Evolutionary conservation across 495 filamentous ascomycete species (phyloP).

Genomic region (Daldinia bambusicola): DNA sequence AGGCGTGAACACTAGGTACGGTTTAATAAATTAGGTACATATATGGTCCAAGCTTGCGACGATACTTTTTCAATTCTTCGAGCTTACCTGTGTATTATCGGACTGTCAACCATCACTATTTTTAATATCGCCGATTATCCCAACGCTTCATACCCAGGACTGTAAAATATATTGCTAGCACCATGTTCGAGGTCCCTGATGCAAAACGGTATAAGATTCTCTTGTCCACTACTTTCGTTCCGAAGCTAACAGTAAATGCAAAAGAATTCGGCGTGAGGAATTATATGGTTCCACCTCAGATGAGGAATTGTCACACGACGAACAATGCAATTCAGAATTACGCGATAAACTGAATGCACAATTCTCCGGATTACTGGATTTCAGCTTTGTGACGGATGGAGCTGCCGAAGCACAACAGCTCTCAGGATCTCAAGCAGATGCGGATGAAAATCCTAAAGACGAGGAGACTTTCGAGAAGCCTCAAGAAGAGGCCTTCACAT

Average conservation of each 20-base stretch:
- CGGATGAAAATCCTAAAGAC: slow-evolving; percentile 21
- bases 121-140: background rate
- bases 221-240: background rate
- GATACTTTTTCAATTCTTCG: slow-evolving; percentile 10
- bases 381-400: slow-evolving; percentile 34
- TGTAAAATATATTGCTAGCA: background rate
- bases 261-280: slow-evolving; percentile 63
- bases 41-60: slow-evolving; percentile 24
- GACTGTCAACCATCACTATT: background rate
- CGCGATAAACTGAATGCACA: slow-evolving; percentile 54
- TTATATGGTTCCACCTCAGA: slow-evolving; percentile 54
- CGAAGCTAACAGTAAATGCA: slow-evolving; percentile 28
- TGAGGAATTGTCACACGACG: slow-evolving; percentile 37
- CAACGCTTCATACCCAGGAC: background rate
- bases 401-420: slow-evolving; percentile 13
- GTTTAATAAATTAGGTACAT: background rate
- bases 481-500: slow-evolving; percentile 58
- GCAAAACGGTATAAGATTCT: slow-evolving; percentile 60
- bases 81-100: background rate
- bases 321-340: slow-evolving; percentile 44
- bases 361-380: slow-evolving; percentile 54
- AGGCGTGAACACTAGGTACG: too few species aligned
- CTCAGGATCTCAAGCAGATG: slow-evolving; percentile 4
- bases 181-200: slow-evolving; percentile 64
- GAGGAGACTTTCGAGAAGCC: slow-evolving; percentile 29